phyloP scores from a whole-genome alignment of 306 rosid genomes.

The Trifolium fragiferum region DNA sequence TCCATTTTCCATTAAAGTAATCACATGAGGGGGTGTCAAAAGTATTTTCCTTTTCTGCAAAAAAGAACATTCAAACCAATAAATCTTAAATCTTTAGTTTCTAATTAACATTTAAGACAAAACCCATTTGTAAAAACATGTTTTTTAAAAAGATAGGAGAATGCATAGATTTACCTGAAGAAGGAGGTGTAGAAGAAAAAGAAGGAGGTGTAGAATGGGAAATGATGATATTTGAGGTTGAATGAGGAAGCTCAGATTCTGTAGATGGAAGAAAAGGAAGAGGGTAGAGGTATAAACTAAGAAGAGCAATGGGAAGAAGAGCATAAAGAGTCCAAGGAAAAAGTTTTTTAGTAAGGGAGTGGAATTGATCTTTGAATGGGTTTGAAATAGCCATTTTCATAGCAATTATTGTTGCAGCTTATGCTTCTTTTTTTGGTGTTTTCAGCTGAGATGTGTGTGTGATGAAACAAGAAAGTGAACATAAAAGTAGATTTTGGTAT shows the following conservation, averaged over 20 bases:
- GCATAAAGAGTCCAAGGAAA: slow-evolving; percentile 59
- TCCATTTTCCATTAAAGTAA: slow-evolving; percentile 76
- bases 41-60: slow-evolving; percentile 56
- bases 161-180: slow-evolving; percentile 41
- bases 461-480: not conserved
- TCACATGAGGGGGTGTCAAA: slow-evolving; percentile 58
- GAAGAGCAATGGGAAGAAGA: slow-evolving; percentile 65
- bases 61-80: slow-evolving; percentile 27
- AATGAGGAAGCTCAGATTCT: slow-evolving; percentile 45
- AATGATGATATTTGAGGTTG: slow-evolving; percentile 38
- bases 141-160: not conserved
- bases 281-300: slow-evolving; percentile 70
- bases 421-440: not conserved
- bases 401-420: not conserved
- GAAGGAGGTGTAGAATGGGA: slow-evolving; percentile 35
- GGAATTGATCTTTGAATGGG: not conserved
- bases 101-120: slow-evolving; percentile 22
- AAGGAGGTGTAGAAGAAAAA: slow-evolving; percentile 34
- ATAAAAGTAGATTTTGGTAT: not conserved
- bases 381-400: not conserved
- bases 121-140: slow-evolving; percentile 12
- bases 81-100: slow-evolving; percentile 24
- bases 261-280: slow-evolving; percentile 49
- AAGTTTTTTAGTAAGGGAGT: not conserved
- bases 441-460: not conserved